Base-by-base conservation (phyloP, 1,139 yeast genomes). In the Taiozyma onychis region DNA sequence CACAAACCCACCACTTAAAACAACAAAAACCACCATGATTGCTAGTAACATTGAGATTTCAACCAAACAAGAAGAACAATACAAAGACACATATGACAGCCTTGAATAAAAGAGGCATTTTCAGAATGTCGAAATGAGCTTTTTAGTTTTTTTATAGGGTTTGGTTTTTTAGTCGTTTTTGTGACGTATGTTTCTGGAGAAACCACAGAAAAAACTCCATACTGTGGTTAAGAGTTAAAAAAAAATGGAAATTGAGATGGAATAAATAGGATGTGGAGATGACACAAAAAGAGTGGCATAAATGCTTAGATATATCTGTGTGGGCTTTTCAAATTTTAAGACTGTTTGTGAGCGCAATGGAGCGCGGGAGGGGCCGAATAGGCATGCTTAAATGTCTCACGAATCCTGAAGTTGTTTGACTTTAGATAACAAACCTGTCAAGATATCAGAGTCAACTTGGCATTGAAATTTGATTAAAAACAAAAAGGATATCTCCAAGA, bases 401-500 rank as follows among this genome's bases (percentile, higher is more conserved):
- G 14, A 37, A 18, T 37, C 14, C 14, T 37, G 24, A 4, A 37
- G 24, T 37, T 14, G 5, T 22, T 47, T 51, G 18, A 55, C 44
- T 11, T 48, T 45, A 8, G 37, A 35, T 4, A 61, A 42, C 3
- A 55, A 44, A 0, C 22, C 11, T 3, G 27, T 41, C 24, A 61
- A 44, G 1, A 30, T n/a, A 2, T 35, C 24, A 6, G 51, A 39
- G 39, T 56, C 51, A 9, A 56, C 60, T 32, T 60, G 63, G 42
- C 65, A 60, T 18, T 61, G 58, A 48, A 62, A 62, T 66, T 57
- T 72, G 67, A 48, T 63, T 42, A 76, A 55, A 47, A 71, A 71
- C 47, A 80, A 56, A 27, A 79, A 59, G 0, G 80, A 71, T 7
- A 77, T 68, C 57, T 80, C 85, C 44, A 80, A 60, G 39, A 71